Evolutionary conservation across 257 asterid genomes (phyloP), one percentile per base, ranked within the genome.

Genomic region (Nicotiana tabacum): DNA sequence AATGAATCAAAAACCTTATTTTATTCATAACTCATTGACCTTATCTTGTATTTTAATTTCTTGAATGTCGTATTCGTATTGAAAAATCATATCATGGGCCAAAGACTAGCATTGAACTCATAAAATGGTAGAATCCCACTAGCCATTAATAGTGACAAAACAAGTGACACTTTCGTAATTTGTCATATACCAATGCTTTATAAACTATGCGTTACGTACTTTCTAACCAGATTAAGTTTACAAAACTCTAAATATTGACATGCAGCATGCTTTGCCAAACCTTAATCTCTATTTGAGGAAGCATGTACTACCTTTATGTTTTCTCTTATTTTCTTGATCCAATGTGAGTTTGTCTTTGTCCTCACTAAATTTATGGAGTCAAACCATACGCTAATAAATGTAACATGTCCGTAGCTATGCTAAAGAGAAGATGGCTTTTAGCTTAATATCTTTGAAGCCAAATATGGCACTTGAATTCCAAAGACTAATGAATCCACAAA

Each of bases 71-170:
- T 30, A 62, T 9, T 21, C 27, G 33, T 62, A 65, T 43, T 70
- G 86, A 70, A 55, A 62, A 43, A 77, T 81, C 85, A 83, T 66
- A 81, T 81, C 82, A 83, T 39, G 64, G 57, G 46, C 61, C 67
- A 46, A 43, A 77, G 27, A 37, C 32, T 76, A 16, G 35, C 81
- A 77, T 72, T 77, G 35, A 67, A 83, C 78, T 43, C 81, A 83
- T 74, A 66, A 66, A 66, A 21, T 48, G n/a, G 78, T 35, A 33
- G 30, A 17, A 67, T 4, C 9, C 53, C 53, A 67, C 17, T 17
- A 9, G 4, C 8, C 77, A 67, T 16, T 33, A 9, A 35, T 35
- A 67, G 30, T 35, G 55, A 35, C 53, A 8, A 67, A 67, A 67
- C 53, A 67, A 35, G 53, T 67, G 77, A 67, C 18, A 67, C 48